Conservation (phyloP, 2,329 filamentous ascomycete genomes). For the Mariannaea elegans region DNA sequence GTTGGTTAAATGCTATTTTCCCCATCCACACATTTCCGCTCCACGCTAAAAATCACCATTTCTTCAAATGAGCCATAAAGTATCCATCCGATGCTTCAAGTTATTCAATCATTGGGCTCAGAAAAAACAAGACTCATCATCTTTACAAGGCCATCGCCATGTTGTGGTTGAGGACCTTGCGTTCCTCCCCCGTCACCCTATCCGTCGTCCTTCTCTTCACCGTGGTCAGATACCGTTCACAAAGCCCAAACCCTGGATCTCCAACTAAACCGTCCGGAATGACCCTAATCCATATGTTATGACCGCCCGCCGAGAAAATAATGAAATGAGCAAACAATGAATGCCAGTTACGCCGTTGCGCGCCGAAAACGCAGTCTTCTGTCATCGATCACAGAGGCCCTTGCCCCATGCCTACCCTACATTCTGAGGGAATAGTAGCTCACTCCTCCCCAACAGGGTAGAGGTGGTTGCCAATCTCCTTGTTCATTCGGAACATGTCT, state of each 20-base stretch:
- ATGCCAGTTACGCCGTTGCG: constrained; percentile 41
- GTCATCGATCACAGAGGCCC: constrained; percentile 25
- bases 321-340: constrained; percentile 36
- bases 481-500: constrained; percentile 99
- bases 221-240: not conserved
- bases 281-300: constrained; percentile 31
- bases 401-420: not conserved
- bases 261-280: constrained; percentile 15
- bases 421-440: not conserved
- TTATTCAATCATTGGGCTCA: not conserved
- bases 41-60: not conserved
- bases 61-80: not conserved
- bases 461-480: constrained; percentile 88
- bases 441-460: constrained; percentile 76
- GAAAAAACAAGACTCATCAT: not conserved
- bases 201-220: not conserved
- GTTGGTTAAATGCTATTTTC: constrained; percentile 14
- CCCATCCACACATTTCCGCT: not conserved
- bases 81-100: not conserved
- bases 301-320: constrained; percentile 34
- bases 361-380: constrained; percentile 38
- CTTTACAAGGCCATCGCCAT: not conserved
- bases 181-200: no score
- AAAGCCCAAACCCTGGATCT: constrained; percentile 3
- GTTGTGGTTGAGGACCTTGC: not conserved